Conservation (phyloP, 331 rosid genomes). For the Pyrus hybrid region DNA sequence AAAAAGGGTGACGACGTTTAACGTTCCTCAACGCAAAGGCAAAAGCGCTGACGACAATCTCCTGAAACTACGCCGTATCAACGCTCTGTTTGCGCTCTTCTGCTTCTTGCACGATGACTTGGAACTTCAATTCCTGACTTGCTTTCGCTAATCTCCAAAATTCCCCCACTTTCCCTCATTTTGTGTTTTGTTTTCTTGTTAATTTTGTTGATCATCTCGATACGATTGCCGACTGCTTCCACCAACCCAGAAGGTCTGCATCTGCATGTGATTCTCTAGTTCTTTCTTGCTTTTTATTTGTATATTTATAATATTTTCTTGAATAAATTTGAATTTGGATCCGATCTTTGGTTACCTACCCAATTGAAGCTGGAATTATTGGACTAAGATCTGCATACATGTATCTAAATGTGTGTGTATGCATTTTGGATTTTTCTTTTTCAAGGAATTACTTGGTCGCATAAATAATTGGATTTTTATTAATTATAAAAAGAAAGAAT, state of each 20-base stretch:
- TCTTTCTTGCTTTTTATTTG: background rate
- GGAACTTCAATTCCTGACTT: background rate
- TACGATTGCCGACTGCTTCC: background rate
- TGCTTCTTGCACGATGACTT: background rate
- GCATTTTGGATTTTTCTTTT: background rate
- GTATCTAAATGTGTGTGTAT: background rate
- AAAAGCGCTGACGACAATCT: background rate
- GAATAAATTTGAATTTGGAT: background rate
- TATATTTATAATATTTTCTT: background rate
- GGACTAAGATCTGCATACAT: background rate
- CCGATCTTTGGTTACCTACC: background rate
- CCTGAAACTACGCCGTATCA: constrained; percentile 10
- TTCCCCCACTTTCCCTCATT: background rate
- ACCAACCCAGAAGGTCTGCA: constrained; percentile 2
- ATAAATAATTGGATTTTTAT: background rate
- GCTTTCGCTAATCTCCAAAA: constrained; percentile 6
- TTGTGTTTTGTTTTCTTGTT: background rate
- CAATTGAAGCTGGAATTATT: background rate
- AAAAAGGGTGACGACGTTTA: background rate
- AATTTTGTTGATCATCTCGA: background rate
- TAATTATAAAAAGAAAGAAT: background rate
- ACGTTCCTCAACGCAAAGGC: background rate
- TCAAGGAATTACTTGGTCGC: background rate
- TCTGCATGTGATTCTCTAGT: background rate
- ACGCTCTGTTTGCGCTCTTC: background rate